Conservation (phyloP, 2,329 filamentous ascomycete species). For the Penicillium sp. region DNA sequence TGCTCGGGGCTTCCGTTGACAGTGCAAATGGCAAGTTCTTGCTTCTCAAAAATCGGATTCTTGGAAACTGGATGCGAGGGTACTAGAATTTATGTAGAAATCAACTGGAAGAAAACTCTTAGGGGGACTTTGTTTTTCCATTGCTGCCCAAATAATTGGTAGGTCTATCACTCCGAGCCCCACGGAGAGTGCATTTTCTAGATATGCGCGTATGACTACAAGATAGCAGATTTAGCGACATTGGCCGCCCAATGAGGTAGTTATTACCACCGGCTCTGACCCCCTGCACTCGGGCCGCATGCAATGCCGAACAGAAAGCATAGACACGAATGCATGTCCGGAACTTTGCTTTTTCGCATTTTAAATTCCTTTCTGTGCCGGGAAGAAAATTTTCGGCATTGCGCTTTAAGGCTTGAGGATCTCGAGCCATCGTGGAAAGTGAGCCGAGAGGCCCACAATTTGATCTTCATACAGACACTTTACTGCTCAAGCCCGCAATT, state of each 20-base stretch:
- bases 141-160: neutral
- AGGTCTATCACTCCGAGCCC: neutral
- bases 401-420: neutral
- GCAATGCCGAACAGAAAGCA: neutral
- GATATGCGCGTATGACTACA: neutral
- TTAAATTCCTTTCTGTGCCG: neutral
- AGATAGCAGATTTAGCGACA: neutral
- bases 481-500: too few species aligned
- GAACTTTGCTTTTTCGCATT: neutral
- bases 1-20: too few species aligned
- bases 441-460: neutral
- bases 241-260: neutral
- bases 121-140: neutral
- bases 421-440: neutral
- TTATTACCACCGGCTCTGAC: neutral
- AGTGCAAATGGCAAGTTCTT: too few species aligned
- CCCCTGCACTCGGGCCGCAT: neutral
- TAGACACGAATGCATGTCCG: neutral
- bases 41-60: too few species aligned
- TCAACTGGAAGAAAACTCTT: neutral
- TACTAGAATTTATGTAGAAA: neutral
- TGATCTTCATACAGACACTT: neutral
- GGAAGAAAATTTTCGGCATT: neutral
- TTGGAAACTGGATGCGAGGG: neutral
- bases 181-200: neutral